Conservation (phyloP, 345 rosid species). For the Euphorbia peplus region DNA sequence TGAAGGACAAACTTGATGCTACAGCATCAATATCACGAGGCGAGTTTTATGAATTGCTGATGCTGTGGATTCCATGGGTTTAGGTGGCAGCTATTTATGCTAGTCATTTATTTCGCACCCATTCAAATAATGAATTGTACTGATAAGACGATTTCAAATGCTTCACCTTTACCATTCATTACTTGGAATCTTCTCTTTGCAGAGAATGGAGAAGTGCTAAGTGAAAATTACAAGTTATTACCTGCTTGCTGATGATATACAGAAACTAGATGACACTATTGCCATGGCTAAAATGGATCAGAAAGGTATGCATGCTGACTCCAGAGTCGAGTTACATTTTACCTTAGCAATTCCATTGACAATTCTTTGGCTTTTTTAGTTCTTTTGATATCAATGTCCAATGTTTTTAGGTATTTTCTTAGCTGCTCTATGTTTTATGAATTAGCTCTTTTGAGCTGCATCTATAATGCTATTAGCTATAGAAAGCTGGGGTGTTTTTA, state of each 20-base stretch:
- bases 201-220: slow-evolving; percentile 87
- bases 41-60: too few relatives aligned
- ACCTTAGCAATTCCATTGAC: not conserved
- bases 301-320: slow-evolving; percentile 43
- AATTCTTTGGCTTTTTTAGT: not conserved
- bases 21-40: too few relatives aligned
- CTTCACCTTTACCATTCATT: not conserved
- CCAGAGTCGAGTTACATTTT: not conserved
- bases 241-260: slow-evolving; percentile 80
- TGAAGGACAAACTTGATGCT: too few relatives aligned
- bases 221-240: slow-evolving; percentile 88
- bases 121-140: not conserved
- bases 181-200: slow-evolving; percentile 20
- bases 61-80: too few relatives aligned
- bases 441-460: not conserved
- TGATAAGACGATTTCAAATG: not conserved
- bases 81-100: slow-evolving; percentile 8
- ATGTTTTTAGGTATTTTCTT: not conserved
- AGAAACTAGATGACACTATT: slow-evolving; percentile 63
- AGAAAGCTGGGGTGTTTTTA: not conserved
- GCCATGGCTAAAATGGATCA: slow-evolving; percentile 77
- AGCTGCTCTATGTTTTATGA: not conserved
- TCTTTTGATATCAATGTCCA: not conserved
- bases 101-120: not conserved
- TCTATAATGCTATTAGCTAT: too few relatives aligned